Base-by-base conservation (phyloP, 2,329 filamentous ascomycete genomes). In the Dendryphion nanum region DNA sequence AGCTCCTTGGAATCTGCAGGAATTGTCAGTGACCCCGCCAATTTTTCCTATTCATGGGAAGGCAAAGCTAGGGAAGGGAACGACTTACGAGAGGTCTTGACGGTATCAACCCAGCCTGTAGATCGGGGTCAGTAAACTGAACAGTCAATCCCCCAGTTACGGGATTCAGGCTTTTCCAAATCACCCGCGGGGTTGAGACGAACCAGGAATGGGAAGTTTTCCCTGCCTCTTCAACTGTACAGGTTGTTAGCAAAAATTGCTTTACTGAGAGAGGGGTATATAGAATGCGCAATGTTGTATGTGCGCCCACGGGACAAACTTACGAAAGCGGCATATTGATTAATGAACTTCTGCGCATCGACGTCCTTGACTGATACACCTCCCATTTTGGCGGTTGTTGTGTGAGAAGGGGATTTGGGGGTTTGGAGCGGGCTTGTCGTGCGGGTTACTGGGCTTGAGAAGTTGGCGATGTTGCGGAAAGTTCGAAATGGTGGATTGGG, bases 41-140 rank as follows among this genome's bases (percentile, higher is more conserved):
- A n/a, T n/a, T n/a, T n/a, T n/a, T n/a, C n/a, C n/a, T n/a, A n/a
- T n/a, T n/a, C n/a, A n/a, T n/a, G n/a, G n/a, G n/a, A n/a, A n/a
- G n/a, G n/a, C n/a, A n/a, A n/a, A n/a, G 13, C 21, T 33, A 7
- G 3, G 31, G 31, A 20, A 18, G 18, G 15, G 12, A 12, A 18
- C 10, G 12, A 33, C 31, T 33, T 16, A 64, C 62, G 61, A 45
- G 89, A 91, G 62, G 91, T 96, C 86, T 98, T 98, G 78, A 97
- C 93, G 68, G 91, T 96, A 73, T 98, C 93, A 73, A 96, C 91
- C 91, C 91, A 97, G 79, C 89, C 89, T 94, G 71, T 73, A 75
- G 70, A 72, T 67, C 64, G 63, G 41, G 50, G 68, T 72, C 64
- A 72, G 68, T 63, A 58, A 63, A 51, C 56, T 57, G 54, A 58